A percentile compares a stretch with the other conserved stretches of the same genome.
These are phyloP conservation scores for Boletus sp. DNA, from an alignment of 1,284 basidiomycete species.

Conservation along the genomic window DNA sequence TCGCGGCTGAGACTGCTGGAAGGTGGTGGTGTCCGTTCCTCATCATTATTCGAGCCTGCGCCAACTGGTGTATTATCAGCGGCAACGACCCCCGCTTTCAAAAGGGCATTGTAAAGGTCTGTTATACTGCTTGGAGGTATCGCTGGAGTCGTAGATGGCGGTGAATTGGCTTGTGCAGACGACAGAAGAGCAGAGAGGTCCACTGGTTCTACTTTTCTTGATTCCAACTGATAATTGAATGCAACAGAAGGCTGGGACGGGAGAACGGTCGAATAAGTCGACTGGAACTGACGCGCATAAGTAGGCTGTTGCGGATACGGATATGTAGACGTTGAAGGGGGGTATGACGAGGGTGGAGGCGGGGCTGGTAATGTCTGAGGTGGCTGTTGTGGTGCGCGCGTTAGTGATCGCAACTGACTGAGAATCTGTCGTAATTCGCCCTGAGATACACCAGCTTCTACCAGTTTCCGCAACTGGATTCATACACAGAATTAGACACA, in stretches of 20 bases:
- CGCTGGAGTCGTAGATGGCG: constrained; percentile 28
- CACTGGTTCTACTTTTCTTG: constrained; percentile 30
- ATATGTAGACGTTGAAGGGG: constrained; percentile 29
- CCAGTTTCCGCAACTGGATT: constrained; percentile 66
- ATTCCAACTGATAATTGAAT: constrained; percentile 26
- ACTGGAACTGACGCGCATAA: constrained; percentile 23
- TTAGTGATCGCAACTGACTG: constrained; percentile 65
- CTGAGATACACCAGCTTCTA: constrained; percentile 76
- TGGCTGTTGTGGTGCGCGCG: constrained; percentile 40
- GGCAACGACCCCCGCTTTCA: constrained; percentile 73
- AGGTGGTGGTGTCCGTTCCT: constrained; percentile 38
- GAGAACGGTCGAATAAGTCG: constrained; percentile 16
- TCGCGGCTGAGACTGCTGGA: constrained; percentile 43
- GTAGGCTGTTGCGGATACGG: constrained; percentile 31
- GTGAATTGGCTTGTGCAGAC: constrained; percentile 21
- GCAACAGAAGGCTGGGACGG: constrained; percentile 14
- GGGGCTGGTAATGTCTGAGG: constrained; percentile 32
- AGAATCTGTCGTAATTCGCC: constrained; percentile 80
- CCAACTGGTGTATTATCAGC: constrained; percentile 49
- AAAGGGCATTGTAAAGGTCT: constrained; percentile 58
- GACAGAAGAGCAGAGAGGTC: constrained; percentile 30
- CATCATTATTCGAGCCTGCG: constrained; percentile 42
- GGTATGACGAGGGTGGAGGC: constrained; percentile 26
- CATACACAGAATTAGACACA: constrained; percentile 9
- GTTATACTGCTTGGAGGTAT: constrained; percentile 45